Base-by-base conservation (phyloP, 2,329 filamentous ascomycete genomes). In the Aspergillus udagawae region DNA sequence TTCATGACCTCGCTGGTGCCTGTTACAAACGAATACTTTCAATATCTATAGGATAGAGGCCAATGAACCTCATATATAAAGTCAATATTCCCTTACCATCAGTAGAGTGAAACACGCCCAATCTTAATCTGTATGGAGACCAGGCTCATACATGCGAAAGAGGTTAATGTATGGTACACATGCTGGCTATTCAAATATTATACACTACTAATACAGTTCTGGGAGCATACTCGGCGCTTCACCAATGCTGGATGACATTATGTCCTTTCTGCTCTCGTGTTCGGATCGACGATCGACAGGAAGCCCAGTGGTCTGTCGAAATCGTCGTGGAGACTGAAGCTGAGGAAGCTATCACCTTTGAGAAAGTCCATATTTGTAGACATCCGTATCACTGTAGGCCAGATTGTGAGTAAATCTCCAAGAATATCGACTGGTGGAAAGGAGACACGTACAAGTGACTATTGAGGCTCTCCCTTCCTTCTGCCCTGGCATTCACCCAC, bases 401-500 rank as follows among this genome's bases (percentile, higher is more conserved):
- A 12, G 14, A 54, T 3, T 12, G 35, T 51, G 10, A 41, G 49
- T 25, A 25, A 41, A 9, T 21, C n/a, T 21, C 49, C n/a, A 51
- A 38, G 27, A 41, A 17, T 50, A 45, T 53, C 27, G 27, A 45
- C 53, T n/a, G 7, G 3, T 12, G 51, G 20, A 27, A 29, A 21
- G 27, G n/a, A 56, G 45, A 51, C 56, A 71, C 74, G 75, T 63
- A 80, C 76, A 80, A 79, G 35, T 53, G 45, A 23, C 73, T 58
- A 12, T 63, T 58, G 54, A 84, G 80, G 55, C 62, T 65, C 5
- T 78, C 75, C 63, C 81, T 77, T 0, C 81, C 83, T 45, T 80
- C 74, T 1, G 83, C 84, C 58, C 77, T 76, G 48, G 76, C 77
- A 59, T 82, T 81, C 0, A 86, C 85, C 82, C 84, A 90, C 3